Conservation (phyloP, 306 rosid genomes). For the Rosa persica region DNA sequence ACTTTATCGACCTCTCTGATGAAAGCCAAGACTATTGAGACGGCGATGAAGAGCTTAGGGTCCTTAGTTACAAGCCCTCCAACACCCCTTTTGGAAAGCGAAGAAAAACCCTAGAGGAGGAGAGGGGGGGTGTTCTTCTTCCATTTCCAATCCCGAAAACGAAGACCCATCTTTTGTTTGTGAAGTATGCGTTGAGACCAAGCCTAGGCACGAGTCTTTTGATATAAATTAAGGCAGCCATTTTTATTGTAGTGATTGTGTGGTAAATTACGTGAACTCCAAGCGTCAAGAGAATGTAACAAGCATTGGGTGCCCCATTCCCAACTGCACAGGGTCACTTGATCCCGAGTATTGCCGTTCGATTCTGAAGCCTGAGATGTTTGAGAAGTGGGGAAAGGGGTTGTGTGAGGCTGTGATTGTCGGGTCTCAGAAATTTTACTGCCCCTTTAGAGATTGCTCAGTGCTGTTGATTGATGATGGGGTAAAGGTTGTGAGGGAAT, state of each 20-base stretch:
- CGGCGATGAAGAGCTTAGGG: neutral
- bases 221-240: slow-evolving; percentile 39
- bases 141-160: neutral
- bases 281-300: slow-evolving; percentile 46
- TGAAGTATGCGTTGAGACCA: slow-evolving; percentile 38
- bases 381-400: slow-evolving; percentile 45
- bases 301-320: slow-evolving; percentile 44
- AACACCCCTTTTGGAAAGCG: slow-evolving; percentile 8
- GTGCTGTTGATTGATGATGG: slow-evolving; percentile 39
- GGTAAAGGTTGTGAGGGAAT: slow-evolving; percentile 13
- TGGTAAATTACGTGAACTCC: slow-evolving; percentile 45
- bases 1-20: slow-evolving; percentile 24
- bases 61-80: slow-evolving; percentile 17
- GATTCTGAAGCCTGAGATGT: slow-evolving; percentile 36
- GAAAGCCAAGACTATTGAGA: neutral
- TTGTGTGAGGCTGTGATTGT: slow-evolving; percentile 40
- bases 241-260: slow-evolving; percentile 48
- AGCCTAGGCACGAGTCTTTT: slow-evolving; percentile 27
- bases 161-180: slow-evolving; percentile 19
- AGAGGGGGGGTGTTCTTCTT: too few species aligned
- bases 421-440: neutral
- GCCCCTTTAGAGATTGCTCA: slow-evolving; percentile 48
- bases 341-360: slow-evolving; percentile 42
- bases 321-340: slow-evolving; percentile 39
- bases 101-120: neutral